These are phyloP conservation scores for Diaporthe ilicicola DNA, from an alignment of 2,329 filamentous ascomycete genomes.

Conservation along the genomic window DNA sequence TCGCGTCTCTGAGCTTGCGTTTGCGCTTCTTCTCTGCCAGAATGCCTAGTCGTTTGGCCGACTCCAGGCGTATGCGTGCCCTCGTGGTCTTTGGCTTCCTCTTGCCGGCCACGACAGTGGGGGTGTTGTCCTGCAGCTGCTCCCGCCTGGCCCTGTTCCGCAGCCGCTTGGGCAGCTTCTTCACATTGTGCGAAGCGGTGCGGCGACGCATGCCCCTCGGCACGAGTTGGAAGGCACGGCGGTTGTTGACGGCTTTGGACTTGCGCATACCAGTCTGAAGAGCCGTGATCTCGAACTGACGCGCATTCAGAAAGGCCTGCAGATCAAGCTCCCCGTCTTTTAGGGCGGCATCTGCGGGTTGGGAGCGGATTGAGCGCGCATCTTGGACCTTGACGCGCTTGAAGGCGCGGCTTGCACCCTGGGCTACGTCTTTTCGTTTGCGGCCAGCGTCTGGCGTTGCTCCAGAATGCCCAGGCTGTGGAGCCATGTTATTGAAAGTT, in stretches of 20 bases:
- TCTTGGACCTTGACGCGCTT: slow-evolving; percentile 58
- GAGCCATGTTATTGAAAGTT: slow-evolving; percentile 34
- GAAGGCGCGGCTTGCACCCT: slow-evolving; percentile 35
- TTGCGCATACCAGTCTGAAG: slow-evolving; percentile 83
- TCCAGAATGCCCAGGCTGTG: slow-evolving; percentile 28
- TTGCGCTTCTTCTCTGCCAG: slow-evolving; percentile 66
- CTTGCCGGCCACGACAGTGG: slow-evolving; percentile 73
- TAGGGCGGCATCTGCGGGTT: slow-evolving; percentile 59
- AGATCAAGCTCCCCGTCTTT: slow-evolving; percentile 85
- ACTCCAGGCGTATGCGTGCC: slow-evolving; percentile 75
- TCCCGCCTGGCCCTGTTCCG: slow-evolving; percentile 73
- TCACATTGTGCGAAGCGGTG: slow-evolving; percentile 95
- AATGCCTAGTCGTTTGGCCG: slow-evolving; percentile 73
- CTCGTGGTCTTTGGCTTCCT: slow-evolving; percentile 68
- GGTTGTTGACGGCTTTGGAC: slow-evolving; percentile 69
- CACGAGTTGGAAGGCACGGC: slow-evolving; percentile 89
- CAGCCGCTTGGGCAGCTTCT: slow-evolving; percentile 83
- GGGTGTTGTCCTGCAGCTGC: slow-evolving; percentile 92
- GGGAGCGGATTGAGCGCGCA: slow-evolving; percentile 59
- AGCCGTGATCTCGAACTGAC: slow-evolving; percentile 88
- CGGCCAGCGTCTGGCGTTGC: slow-evolving; percentile 30
- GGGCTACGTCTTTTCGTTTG: slow-evolving; percentile 39
- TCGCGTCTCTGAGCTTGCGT: slow-evolving; percentile 48
- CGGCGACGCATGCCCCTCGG: slow-evolving; percentile 84
- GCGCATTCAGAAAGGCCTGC: slow-evolving; percentile 82